A percentile compares a stretch with the other conserved stretches of the same genome.
Evolutionary conservation across 2,329 filamentous ascomycete species (phyloP).

Genomic region (Colletotrichum sp.): DNA sequence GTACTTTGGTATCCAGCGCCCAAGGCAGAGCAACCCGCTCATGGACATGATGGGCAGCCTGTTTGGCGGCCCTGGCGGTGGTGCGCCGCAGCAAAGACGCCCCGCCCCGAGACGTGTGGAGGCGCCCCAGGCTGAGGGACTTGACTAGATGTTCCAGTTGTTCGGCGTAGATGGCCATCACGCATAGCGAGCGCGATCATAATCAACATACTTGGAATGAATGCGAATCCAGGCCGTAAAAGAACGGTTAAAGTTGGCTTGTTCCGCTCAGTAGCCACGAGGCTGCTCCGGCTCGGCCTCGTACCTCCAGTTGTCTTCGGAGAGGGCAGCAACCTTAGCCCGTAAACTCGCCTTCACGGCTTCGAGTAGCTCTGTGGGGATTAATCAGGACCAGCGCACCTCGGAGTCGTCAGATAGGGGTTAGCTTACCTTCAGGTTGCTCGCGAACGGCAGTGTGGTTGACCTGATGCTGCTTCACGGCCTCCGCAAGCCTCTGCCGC

Average conservation of each 20-base stretch:
- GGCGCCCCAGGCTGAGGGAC: constrained; percentile 60
- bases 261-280: constrained; percentile 35
- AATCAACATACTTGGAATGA: not conserved
- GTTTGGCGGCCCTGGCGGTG: constrained; percentile 77
- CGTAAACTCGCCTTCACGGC: constrained; percentile 73
- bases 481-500: constrained; percentile 64
- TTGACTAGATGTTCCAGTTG: constrained; percentile 53
- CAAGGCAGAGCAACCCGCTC: constrained; percentile 87
- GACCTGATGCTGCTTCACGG: constrained; percentile 65
- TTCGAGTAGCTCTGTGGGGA: constrained; percentile 68
- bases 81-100: constrained; percentile 39
- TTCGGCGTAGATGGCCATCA: not conserved
- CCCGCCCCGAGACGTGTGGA: constrained; percentile 50
- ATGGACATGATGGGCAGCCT: constrained; percentile 98
- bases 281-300: constrained; percentile 65
- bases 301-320: constrained; percentile 93
- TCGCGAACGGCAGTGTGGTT: constrained; percentile 60
- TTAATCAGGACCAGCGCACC: constrained; percentile 9
- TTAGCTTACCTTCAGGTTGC: constrained; percentile 52
- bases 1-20: constrained; percentile 93
- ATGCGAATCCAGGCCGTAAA: constrained; percentile 19
- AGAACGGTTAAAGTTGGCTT: not conserved
- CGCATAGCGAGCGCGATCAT: not conserved
- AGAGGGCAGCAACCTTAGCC: constrained; percentile 73
- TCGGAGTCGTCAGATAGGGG: not conserved